These are phyloP conservation scores for Amanita muscaria DNA, from an alignment of 768 basidiomycete species.

Conservation along the genomic window DNA sequence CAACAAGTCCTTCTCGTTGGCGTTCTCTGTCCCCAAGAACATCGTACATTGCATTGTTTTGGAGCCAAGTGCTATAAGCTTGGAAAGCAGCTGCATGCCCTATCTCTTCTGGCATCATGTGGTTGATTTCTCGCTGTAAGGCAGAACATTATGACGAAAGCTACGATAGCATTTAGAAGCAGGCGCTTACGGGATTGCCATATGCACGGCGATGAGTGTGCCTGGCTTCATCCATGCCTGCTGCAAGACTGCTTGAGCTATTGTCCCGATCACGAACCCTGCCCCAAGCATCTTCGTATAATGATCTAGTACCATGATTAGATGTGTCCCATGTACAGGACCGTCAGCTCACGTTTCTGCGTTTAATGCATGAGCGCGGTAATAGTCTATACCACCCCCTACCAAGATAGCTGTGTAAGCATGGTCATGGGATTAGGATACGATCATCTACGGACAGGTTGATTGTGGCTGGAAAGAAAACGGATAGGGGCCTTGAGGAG, in stretches of 20 bases:
- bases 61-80: constrained; percentile 60
- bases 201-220: constrained; percentile 63
- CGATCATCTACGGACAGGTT: background rate
- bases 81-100: constrained; percentile 76
- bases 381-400: constrained; percentile 32
- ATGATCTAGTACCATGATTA: constrained; percentile 34
- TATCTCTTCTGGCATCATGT: constrained; percentile 50
- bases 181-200: constrained; percentile 41
- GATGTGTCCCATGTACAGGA: background rate
- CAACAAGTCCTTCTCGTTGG: constrained; percentile 59
- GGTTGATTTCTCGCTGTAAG: constrained; percentile 39
- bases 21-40: constrained; percentile 49
- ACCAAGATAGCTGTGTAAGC: too few species aligned
- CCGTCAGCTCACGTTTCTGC: constrained; percentile 27
- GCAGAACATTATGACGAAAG: constrained; percentile 4
- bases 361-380: constrained; percentile 33
- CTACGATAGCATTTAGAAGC: background rate
- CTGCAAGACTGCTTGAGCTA: constrained; percentile 30
- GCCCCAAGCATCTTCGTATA: constrained; percentile 47
- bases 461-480: constrained; percentile 8
- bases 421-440: background rate
- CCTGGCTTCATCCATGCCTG: constrained; percentile 51
- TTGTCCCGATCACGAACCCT: constrained; percentile 34
- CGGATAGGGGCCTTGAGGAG: background rate
- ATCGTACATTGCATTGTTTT: constrained; percentile 46